Evolutionary conservation across 2,329 filamentous ascomycete genomes (phyloP).

Genomic region (Penicillium sp.): DNA sequence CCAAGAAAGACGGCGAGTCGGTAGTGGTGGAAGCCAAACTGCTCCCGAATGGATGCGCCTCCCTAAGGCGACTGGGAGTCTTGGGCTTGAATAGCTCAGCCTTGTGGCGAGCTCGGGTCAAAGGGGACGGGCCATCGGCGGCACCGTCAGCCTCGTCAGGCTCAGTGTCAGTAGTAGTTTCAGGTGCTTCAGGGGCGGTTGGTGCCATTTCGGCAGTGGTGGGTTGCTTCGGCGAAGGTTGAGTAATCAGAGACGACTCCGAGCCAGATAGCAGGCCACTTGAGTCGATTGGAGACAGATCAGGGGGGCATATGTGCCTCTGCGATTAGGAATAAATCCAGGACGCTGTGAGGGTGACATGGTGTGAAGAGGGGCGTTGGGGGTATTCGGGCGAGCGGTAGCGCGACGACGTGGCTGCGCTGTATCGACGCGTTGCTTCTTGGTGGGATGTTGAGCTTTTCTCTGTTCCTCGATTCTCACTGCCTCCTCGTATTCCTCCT

Average conservation of each 20-base stretch:
- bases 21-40: constrained; percentile 18
- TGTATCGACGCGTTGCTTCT: constrained; percentile 12
- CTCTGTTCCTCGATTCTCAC: constrained; percentile 11
- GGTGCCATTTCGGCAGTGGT: background rate
- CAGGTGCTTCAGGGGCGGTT: background rate
- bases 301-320: constrained; percentile 23
- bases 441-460: constrained; percentile 2
- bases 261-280: constrained; percentile 26
- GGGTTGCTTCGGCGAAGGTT: background rate
- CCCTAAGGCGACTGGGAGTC: constrained; percentile 40
- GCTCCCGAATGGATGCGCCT: constrained; percentile 28
- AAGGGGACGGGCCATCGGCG: constrained; percentile 21
- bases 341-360: constrained; percentile 10
- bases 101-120: constrained; percentile 35
- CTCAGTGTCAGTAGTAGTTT: constrained; percentile 14
- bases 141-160: constrained; percentile 12
- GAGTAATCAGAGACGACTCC: constrained; percentile 13
- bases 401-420: constrained; percentile 11
- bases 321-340: constrained; percentile 23
- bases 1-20: constrained; percentile 1
- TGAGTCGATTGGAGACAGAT: constrained; percentile 25
- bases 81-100: constrained; percentile 43
- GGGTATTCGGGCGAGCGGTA: background rate
- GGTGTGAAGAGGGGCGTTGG: constrained; percentile 3
- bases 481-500: constrained; percentile 25